A percentile compares a stretch with the other conserved stretches of the same genome.
These are phyloP conservation scores for Eucalyptus sideroxylon DNA, from an alignment of 345 rosid genomes.

Conservation along the genomic window DNA sequence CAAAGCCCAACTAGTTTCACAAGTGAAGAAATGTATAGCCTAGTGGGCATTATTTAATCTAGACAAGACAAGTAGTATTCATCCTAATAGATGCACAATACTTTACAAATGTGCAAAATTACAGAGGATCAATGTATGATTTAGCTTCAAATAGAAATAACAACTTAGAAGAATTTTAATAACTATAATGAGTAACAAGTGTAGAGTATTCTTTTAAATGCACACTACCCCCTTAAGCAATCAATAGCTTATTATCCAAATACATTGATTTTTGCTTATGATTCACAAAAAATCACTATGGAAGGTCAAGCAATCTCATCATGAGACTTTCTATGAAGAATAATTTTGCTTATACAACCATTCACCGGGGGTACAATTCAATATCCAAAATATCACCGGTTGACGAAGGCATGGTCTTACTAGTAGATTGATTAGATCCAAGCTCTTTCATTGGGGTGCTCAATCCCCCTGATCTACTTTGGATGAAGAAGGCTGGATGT, in stretches of 20 bases:
- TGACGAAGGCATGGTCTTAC: background rate
- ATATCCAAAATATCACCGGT: slow-evolving; percentile 20
- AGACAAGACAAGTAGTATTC: background rate
- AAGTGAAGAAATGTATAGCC: too few relatives aligned
- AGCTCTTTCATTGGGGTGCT: background rate
- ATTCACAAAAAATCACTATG: background rate
- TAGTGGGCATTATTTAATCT: too few relatives aligned
- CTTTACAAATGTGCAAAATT: too few relatives aligned
- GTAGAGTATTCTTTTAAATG: too few relatives aligned
- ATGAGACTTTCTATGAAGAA: background rate
- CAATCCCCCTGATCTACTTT: background rate
- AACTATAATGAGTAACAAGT: too few relatives aligned
- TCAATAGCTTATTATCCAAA: background rate
- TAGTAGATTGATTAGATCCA: background rate
- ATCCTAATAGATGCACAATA: too few relatives aligned
- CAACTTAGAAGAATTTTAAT: too few relatives aligned
- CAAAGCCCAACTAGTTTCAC: too few relatives aligned
- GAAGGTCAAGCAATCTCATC: background rate
- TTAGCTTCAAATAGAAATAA: too few relatives aligned
- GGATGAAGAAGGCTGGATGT: slow-evolving; percentile 1
- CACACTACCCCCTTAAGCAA: background rate
- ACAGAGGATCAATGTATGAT: too few relatives aligned
- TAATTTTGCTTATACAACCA: background rate
- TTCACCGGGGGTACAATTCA: slow-evolving; percentile 19
- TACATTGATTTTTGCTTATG: background rate